A percentile compares a stretch with the other conserved stretches of the same genome.
Evolutionary conservation across 2,329 filamentous ascomycete species (phyloP).

Genomic region (Rhynchosporium secalis): DNA sequence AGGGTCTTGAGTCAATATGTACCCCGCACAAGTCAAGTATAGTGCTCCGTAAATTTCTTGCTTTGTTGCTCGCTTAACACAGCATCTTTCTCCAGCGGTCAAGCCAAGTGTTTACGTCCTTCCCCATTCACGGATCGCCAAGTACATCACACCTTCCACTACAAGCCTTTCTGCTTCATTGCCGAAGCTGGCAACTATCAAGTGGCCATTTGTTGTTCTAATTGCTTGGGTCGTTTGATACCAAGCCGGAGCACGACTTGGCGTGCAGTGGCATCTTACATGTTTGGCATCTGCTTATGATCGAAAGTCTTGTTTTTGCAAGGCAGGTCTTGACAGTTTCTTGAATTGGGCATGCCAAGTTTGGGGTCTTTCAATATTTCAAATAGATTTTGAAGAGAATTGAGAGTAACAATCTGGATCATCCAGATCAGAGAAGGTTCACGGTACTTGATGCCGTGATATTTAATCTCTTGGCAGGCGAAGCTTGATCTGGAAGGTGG

Average conservation of each 20-base stretch:
- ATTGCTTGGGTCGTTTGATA: constrained; percentile 5
- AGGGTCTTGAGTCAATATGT: not conserved
- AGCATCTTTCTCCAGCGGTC: not conserved
- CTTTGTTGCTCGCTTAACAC: not conserved
- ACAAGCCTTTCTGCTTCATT: constrained; percentile 11
- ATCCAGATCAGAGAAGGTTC: not conserved
- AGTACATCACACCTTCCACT: constrained; percentile 10
- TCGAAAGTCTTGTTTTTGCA: not conserved
- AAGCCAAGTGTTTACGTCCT: constrained; percentile 10
- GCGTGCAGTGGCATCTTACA: constrained; percentile 6
- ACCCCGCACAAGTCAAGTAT: not conserved
- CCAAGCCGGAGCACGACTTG: constrained; percentile 14
- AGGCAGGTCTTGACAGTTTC: constrained; percentile 10
- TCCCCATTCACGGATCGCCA: constrained; percentile 8
- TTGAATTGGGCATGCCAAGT: constrained; percentile 3
- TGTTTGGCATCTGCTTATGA: constrained; percentile 3
- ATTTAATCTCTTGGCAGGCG: constrained; percentile 4
- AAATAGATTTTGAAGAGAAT: too few relatives aligned
- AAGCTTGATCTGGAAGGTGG: constrained; percentile 8
- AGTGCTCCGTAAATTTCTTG: not conserved
- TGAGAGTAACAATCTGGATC: too few relatives aligned
- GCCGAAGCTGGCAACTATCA: constrained; percentile 8
- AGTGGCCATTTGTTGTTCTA: not conserved
- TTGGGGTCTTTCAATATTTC: not conserved
- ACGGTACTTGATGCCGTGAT: constrained; percentile 10